Evolutionary conservation across 306 rosid species (phyloP).

Genomic region (Pyrus bretschneideri): DNA sequence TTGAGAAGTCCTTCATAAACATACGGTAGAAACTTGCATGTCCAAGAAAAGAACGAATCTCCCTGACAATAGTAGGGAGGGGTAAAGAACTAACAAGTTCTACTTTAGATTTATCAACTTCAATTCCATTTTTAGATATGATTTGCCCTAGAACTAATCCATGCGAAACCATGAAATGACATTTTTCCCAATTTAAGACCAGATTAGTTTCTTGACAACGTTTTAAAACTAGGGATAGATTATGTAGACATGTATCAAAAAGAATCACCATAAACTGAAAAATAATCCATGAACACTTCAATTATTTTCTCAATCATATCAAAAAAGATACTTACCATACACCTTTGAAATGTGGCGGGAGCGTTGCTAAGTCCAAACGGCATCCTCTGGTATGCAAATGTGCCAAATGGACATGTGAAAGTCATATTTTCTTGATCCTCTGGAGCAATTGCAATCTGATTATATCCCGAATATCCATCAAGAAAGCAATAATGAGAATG

Average conservation of each 20-base stretch:
- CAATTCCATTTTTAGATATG: neutral
- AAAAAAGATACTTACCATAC: neutral
- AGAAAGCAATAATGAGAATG: neutral
- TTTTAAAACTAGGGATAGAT: neutral
- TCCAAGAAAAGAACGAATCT: no score
- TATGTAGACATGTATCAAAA: neutral
- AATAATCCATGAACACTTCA: neutral
- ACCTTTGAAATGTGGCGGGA: neutral
- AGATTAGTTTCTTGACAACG: neutral
- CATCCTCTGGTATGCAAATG: neutral
- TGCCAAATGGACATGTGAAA: constrained; percentile 1
- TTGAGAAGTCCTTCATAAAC: neutral
- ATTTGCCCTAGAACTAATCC: neutral
- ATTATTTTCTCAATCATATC: neutral
- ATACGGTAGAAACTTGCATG: no score
- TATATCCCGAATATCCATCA: neutral
- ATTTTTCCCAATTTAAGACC: neutral
- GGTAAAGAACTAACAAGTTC: neutral
- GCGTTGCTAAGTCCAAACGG: neutral
- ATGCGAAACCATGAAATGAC: neutral
- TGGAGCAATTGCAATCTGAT: neutral
- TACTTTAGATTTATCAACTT: neutral
- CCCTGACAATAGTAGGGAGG: neutral
- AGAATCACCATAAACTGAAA: neutral
- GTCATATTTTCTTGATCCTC: neutral